Conservation (phyloP, 1,284 basidiomycete species). For the Entoloma clypeatum region DNA sequence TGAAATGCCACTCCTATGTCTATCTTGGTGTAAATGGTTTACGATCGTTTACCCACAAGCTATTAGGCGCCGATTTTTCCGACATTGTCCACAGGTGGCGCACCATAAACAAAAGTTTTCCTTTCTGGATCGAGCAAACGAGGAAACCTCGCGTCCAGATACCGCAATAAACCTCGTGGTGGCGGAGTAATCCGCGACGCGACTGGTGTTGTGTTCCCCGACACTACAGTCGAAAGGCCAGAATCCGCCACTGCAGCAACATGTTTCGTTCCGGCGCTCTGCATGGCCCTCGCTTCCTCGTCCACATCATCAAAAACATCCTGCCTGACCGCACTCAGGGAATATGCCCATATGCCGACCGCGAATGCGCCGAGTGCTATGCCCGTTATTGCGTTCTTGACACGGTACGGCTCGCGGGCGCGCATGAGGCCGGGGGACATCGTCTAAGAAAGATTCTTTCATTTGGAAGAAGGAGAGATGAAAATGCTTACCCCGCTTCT, state of each 20-base stretch:
- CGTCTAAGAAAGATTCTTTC: slow-evolving; percentile 38
- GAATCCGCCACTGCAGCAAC: slow-evolving; percentile 5
- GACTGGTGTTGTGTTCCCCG: slow-evolving; percentile 11
- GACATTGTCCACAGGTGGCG: slow-evolving; percentile 60
- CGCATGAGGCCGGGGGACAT: slow-evolving; percentile 86
- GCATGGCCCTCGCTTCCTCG: slow-evolving; percentile 63
- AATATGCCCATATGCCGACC: slow-evolving; percentile 87
- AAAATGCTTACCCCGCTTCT: slow-evolving; percentile 33
- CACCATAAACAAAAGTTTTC: slow-evolving; percentile 65
- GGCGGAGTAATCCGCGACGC: slow-evolving; percentile 32
- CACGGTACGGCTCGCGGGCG: slow-evolving; percentile 79
- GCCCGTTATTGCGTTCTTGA: slow-evolving; percentile 81
- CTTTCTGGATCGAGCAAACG: slow-evolving; percentile 51
- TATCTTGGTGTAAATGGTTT: slow-evolving; percentile 8
- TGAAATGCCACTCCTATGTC: slow-evolving; percentile 4
- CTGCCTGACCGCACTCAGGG: slow-evolving; percentile 90
- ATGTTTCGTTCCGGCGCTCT: slow-evolving; percentile 29
- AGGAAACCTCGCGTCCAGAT: slow-evolving; percentile 45
- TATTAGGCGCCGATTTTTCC: slow-evolving; percentile 32
- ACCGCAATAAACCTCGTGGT: slow-evolving; percentile 37
- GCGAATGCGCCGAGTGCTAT: slow-evolving; percentile 70
- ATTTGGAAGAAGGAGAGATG: neutral
- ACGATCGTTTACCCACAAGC: slow-evolving; percentile 1
- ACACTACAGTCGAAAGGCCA: neutral
- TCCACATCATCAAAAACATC: slow-evolving; percentile 87